These are phyloP conservation scores for Vaccinium corymbosum DNA, from an alignment of 148 eudicot genomes.

Conservation along the genomic window DNA sequence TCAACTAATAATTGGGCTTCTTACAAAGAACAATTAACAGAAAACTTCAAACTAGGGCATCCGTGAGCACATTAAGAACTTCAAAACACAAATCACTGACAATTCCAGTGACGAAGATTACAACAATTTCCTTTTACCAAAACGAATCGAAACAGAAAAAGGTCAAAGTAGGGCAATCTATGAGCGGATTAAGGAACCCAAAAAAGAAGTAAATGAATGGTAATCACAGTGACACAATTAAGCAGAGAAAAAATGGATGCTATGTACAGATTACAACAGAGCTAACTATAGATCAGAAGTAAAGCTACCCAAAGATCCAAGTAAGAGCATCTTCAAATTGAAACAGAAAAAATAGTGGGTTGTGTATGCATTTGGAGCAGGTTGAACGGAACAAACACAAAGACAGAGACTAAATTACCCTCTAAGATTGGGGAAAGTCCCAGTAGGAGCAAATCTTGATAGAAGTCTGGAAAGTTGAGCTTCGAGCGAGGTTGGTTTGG, in stretches of 20 bases:
- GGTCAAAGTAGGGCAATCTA: background rate
- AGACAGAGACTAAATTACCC: conserved; percentile 1
- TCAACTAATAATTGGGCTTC: background rate
- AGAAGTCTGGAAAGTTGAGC: background rate
- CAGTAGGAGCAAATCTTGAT: background rate
- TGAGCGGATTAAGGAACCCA: background rate
- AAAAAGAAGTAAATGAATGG: background rate
- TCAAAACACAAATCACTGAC: background rate
- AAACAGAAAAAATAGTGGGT: background rate
- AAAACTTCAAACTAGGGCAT: conserved; percentile 13
- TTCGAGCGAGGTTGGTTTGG: conserved; percentile 2
- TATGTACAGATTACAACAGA: background rate
- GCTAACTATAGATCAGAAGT: conserved; percentile 8
- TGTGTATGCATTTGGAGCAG: background rate
- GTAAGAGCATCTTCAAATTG: background rate
- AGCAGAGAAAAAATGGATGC: background rate
- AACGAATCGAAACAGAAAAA: background rate
- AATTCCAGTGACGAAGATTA: no score
- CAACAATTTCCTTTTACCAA: no score
- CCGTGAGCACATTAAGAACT: background rate
- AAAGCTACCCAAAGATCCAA: conserved; percentile 8
- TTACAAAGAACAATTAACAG: background rate
- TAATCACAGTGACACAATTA: background rate
- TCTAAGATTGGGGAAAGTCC: background rate
- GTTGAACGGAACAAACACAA: no score